phyloP scores from a whole-genome alignment of 2,329 filamentous ascomycete species.

The Sporothrix phasma region DNA sequence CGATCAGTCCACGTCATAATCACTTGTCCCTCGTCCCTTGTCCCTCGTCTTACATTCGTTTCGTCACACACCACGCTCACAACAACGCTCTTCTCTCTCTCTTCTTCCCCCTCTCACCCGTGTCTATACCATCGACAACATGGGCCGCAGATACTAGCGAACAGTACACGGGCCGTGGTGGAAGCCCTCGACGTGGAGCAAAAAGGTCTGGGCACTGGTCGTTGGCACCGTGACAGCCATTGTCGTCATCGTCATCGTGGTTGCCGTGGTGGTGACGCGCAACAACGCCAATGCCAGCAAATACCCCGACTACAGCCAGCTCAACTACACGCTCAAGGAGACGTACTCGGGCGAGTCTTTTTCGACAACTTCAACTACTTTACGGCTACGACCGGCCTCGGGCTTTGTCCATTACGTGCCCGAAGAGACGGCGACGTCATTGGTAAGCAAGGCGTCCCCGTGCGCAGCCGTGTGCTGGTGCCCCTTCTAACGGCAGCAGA shows the following conservation, averaged over 20 bases:
- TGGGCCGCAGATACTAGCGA: conserved; percentile 18
- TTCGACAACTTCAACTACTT: conserved; percentile 49
- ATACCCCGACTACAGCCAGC: conserved; percentile 39
- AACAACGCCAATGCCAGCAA: conserved; percentile 27
- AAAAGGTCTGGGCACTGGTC: conserved; percentile 39
- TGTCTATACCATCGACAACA: not conserved
- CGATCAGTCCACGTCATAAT: not conserved
- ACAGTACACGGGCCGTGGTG: conserved; percentile 16
- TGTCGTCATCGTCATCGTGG: conserved; percentile 39
- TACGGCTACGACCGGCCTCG: conserved; percentile 36
- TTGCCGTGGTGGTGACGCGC: conserved; percentile 32
- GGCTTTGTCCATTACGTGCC: conserved; percentile 48
- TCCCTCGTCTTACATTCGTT: too few species aligned
- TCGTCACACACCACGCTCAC: too few species aligned
- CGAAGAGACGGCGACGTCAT: conserved; percentile 29
- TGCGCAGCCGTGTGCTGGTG: too few species aligned
- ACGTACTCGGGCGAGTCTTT: conserved; percentile 41
- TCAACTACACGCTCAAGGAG: conserved; percentile 40
- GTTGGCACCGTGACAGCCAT: conserved; percentile 30
- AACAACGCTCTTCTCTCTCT: not conserved
- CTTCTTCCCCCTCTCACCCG: not conserved
- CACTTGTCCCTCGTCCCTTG: not conserved
- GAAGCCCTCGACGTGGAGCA: conserved; percentile 43
- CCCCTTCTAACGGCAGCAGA: too few species aligned
- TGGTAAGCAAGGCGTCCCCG: too few species aligned